Evolutionary conservation across 371 early-diverging fungal genomes (phyloP), one percentile per base, ranked within the genome.

Genomic region (Dichotomocladium elegans): DNA sequence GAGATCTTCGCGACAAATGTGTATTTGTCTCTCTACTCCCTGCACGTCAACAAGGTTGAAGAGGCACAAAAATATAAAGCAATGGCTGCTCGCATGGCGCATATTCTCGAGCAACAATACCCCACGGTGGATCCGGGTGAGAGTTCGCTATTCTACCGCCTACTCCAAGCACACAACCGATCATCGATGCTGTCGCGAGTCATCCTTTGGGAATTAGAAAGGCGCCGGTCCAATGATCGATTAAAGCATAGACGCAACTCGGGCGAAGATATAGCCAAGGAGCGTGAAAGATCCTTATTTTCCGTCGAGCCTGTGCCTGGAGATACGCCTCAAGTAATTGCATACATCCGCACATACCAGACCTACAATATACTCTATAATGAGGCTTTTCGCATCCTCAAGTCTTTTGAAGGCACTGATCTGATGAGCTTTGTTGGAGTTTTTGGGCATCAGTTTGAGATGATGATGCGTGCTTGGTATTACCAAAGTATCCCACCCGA

Each of bases 401-500:
- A 58, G 4, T 24, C 26, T 1, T 48, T 50, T 8, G 49, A 53
- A 26, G 26, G 57, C n/a, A 34, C 48, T 0, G 61, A 65, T 42
- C 24, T 63, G 0, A 41, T 49, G 10, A 46, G 45, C 1, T 64
- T 55, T 30, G 53, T 73, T 8, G 61, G 61, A 12, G 41, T 47
- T 7, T 57, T 73, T 40, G 57, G 67, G 8, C 70, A 73, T 35
- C 59, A 61, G 9, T 47, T 70, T 15, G 74, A 73, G 29, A 66
- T 69, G 66, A 54, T 52, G 1, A 61, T 72, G 57, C 55, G 68
- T 2, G 41, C 57, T 26, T 75, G 75, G 72, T 75, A 75, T 30
- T 35, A 57, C 3, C 15, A 53, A 11, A 26, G 30, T 5, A 19
- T 71, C 0, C 70, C 69, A 0, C 17, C 44, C 1, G 53, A 60